Conservation (phyloP, 2,329 filamentous ascomycete genomes). For the Apiospora koreana region DNA sequence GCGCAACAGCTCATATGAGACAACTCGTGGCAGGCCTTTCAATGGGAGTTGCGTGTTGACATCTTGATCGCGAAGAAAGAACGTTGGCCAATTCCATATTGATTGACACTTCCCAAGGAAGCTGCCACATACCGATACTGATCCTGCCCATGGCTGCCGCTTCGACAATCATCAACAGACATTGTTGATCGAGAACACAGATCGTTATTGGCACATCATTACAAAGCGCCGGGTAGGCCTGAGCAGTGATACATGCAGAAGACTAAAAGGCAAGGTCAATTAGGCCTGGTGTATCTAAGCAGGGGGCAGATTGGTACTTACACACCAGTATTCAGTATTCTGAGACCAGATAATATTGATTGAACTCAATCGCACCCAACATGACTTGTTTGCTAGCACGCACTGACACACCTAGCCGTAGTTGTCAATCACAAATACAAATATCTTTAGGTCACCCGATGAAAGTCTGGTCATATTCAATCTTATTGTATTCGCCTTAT, state of each 20-base stretch:
- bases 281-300: neutral
- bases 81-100: neutral
- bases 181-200: slow-evolving; percentile 3
- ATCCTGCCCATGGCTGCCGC: neutral
- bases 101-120: neutral
- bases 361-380: neutral
- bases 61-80: neutral
- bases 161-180: neutral
- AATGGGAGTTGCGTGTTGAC: neutral
- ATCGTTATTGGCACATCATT: neutral
- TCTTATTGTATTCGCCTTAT: neutral
- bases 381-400: neutral
- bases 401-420: too few relatives aligned
- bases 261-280: neutral
- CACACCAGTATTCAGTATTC: neutral
- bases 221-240: neutral
- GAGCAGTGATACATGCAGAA: neutral
- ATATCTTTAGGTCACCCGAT: neutral
- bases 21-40: neutral
- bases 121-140: neutral
- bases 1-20: neutral
- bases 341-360: neutral
- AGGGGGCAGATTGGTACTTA: neutral
- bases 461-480: neutral
- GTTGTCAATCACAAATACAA: neutral